phyloP scores from a whole-genome alignment of 441 rosid genomes.

The Gossypium davidsonii region DNA sequence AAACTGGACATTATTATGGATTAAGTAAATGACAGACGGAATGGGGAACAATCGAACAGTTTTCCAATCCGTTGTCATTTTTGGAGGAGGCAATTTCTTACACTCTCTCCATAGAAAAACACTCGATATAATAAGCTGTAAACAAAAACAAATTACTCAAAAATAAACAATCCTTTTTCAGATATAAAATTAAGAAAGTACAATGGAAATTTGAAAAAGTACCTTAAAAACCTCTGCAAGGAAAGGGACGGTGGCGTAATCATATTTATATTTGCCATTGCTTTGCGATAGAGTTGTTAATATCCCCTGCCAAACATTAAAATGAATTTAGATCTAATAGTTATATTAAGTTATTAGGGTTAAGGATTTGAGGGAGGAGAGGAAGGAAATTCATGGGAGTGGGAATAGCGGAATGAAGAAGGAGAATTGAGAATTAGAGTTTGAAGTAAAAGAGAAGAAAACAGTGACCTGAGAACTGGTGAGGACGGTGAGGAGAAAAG shows the following conservation, averaged over 20 bases:
- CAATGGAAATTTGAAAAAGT: not conserved
- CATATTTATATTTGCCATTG: constrained; percentile 17
- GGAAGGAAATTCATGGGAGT: not conserved
- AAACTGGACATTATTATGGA: constrained; percentile 20
- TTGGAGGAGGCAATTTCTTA: constrained; percentile 12
- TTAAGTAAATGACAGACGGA: constrained; percentile 16
- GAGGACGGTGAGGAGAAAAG: constrained; percentile 21
- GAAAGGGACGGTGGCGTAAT: constrained; percentile 22
- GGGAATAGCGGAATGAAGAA: not conserved
- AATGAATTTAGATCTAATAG: not conserved
- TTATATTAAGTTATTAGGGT: not conserved
- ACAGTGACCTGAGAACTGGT: constrained; percentile 23
- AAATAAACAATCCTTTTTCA: not conserved
- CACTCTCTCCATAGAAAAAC: constrained; percentile 16
- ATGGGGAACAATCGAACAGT: constrained; percentile 16
- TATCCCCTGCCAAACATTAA: constrained; percentile 13
- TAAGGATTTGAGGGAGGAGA: not conserved
- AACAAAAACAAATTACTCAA: not conserved
- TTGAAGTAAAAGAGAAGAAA: not conserved
- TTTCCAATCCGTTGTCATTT: constrained; percentile 19
- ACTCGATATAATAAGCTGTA: constrained; percentile 19
- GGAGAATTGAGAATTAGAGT: not conserved
- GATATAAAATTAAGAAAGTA: not conserved
- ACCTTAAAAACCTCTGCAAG: constrained; percentile 22
- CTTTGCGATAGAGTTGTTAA: constrained; percentile 19